A percentile compares a stretch with the other conserved stretches of the same genome.
These are phyloP conservation scores for Ganoderma boninense DNA, from an alignment of 1,284 basidiomycete species.

Conservation along the genomic window DNA sequence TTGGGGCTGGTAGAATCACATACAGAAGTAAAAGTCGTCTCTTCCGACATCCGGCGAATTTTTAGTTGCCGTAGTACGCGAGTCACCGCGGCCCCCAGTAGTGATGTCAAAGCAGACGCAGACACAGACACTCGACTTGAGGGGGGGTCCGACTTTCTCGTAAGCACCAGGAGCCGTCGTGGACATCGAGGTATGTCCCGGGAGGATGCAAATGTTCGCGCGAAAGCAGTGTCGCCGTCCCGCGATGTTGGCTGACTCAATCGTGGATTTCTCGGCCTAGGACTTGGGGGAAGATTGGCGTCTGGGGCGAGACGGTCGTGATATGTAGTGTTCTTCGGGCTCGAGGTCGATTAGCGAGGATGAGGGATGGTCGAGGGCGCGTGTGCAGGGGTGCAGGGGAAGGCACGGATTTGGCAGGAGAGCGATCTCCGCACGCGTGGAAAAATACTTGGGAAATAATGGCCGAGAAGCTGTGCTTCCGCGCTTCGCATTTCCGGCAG, in stretches of 20 bases:
- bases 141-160: too few relatives aligned
- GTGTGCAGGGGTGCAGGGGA: too few relatives aligned
- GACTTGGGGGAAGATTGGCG: background rate
- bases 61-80: background rate
- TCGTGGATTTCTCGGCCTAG: background rate
- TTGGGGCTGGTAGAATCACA: background rate
- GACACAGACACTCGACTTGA: too few relatives aligned
- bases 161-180: too few relatives aligned
- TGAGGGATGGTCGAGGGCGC: background rate
- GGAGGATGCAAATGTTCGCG: background rate
- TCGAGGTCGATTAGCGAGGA: background rate
- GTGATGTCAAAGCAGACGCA: too few relatives aligned
- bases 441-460: background rate
- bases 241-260: background rate
- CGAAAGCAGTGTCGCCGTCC: background rate
- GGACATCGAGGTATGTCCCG: background rate
- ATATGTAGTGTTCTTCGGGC: background rate
- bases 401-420: background rate
- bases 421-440: background rate
- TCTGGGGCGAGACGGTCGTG: background rate
- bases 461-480: constrained; percentile 1
- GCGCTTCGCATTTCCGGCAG: constrained; percentile 2
- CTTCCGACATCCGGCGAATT: background rate
- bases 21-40: background rate
- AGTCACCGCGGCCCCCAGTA: too few relatives aligned